phyloP scores from a whole-genome alignment of 257 asterid species.

The Solanum chmielewskii region DNA sequence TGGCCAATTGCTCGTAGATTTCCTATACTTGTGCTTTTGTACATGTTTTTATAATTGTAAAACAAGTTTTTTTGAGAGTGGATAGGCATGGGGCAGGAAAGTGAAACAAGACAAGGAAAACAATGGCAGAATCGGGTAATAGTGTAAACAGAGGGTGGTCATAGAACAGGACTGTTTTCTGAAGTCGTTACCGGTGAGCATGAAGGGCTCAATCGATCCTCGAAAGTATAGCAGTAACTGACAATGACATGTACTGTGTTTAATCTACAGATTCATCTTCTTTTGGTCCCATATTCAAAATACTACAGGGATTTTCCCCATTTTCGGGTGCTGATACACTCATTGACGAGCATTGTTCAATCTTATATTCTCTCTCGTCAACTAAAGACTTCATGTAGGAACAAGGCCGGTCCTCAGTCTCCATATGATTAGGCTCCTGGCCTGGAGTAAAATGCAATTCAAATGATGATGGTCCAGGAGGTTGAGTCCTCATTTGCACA shows the following conservation, averaged over 20 bases:
- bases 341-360: slow-evolving; percentile 30
- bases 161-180: background rate
- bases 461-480: slow-evolving; percentile 33
- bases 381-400: slow-evolving; percentile 44
- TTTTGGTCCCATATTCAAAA: slow-evolving; percentile 20
- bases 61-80: background rate
- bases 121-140: background rate
- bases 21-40: background rate
- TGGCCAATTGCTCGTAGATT: background rate
- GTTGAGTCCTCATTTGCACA: slow-evolving; percentile 88
- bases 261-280: slow-evolving; percentile 19
- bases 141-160: background rate
- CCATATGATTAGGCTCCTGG: slow-evolving; percentile 45
- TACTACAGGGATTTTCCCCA: slow-evolving; percentile 30
- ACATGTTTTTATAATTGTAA: background rate
- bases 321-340: slow-evolving; percentile 22
- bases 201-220: background rate
- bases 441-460: slow-evolving; percentile 40
- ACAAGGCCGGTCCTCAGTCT: slow-evolving; percentile 50
- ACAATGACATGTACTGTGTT: background rate
- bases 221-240: background rate
- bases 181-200: background rate
- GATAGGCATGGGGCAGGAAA: background rate
- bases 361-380: slow-evolving; percentile 37
- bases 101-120: background rate